Percentiles rank a stretch among this genome's conserved stretches.
Evolutionary conservation across 352 stramenopile species (phyloP).

Genomic region (Thalassiosira livingstoniorum): DNA sequence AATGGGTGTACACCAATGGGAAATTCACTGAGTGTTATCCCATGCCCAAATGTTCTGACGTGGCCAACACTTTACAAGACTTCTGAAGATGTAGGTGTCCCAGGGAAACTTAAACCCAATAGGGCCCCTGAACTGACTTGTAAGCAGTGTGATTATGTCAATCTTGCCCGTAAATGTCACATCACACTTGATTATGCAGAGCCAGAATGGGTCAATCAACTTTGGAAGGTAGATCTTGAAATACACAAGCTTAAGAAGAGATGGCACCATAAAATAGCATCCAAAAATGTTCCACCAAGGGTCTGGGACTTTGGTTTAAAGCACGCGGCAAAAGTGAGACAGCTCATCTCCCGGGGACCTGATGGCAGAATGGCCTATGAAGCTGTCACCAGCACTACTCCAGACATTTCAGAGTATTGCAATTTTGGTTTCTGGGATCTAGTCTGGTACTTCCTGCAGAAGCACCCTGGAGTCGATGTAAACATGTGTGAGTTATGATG

Average conservation of each 20-base stretch:
- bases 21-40: conserved; percentile 19
- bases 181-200: background rate
- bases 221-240: conserved; percentile 3
- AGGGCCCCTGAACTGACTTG: background rate
- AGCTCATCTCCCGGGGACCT: background rate
- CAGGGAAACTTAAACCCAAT: background rate
- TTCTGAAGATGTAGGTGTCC: conserved; percentile 15
- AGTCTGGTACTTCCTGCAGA: conserved; percentile 1
- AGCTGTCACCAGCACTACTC: background rate
- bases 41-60: background rate
- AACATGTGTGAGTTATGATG: background rate
- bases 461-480: background rate
- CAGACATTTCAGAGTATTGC: background rate
- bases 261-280: background rate
- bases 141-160: background rate
- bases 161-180: background rate
- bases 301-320: conserved; percentile 8
- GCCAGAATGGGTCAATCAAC: background rate
- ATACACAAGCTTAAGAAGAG: background rate
- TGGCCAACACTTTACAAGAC: background rate
- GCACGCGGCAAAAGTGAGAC: background rate
- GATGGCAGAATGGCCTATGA: background rate
- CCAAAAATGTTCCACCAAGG: background rate
- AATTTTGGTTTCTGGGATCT: conserved; percentile 5
- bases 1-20: conserved; percentile 25